Percentiles rank a stretch among this genome's conserved stretches.
These are phyloP conservation scores for Teunomyces lycoperdinae DNA, from an alignment of 805 yeast species.

Conservation along the genomic window DNA sequence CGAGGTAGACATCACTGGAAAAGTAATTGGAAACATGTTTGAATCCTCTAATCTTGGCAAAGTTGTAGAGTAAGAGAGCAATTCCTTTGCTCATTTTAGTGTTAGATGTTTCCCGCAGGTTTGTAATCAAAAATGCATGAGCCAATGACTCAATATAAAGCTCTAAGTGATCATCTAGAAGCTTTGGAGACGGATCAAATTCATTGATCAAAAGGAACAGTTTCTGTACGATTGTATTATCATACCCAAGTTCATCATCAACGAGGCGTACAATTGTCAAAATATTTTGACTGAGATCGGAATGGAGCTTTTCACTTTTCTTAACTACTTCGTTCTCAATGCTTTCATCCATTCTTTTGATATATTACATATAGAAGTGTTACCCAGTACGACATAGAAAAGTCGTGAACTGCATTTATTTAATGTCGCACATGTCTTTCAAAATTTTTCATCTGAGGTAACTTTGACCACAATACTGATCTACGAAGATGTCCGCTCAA, in stretches of 20 bases:
- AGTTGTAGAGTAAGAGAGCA: slow-evolving; percentile 49
- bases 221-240: neutral
- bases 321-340: slow-evolving; percentile 9
- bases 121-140: slow-evolving; percentile 18
- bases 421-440: neutral
- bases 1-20: slow-evolving; percentile 53
- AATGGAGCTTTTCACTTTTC: slow-evolving; percentile 15
- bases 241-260: neutral
- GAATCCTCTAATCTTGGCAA: slow-evolving; percentile 65
- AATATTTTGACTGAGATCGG: slow-evolving; percentile 5
- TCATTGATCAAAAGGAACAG: slow-evolving; percentile 33
- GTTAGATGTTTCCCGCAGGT: neutral
- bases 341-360: slow-evolving; percentile 6
- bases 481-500: slow-evolving; percentile 10
- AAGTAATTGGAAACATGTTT: slow-evolving; percentile 60
- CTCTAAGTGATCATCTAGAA: slow-evolving; percentile 43
- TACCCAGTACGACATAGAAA: neutral
- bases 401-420: neutral
- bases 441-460: neutral
- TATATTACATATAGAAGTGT: neutral
- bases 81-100: slow-evolving; percentile 10
- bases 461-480: neutral
- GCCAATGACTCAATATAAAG: slow-evolving; percentile 29
- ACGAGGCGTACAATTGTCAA: neutral
- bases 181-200: slow-evolving; percentile 53